phyloP scores from a whole-genome alignment of 1,284 basidiomycete species.

The Volvariella volvacea region DNA sequence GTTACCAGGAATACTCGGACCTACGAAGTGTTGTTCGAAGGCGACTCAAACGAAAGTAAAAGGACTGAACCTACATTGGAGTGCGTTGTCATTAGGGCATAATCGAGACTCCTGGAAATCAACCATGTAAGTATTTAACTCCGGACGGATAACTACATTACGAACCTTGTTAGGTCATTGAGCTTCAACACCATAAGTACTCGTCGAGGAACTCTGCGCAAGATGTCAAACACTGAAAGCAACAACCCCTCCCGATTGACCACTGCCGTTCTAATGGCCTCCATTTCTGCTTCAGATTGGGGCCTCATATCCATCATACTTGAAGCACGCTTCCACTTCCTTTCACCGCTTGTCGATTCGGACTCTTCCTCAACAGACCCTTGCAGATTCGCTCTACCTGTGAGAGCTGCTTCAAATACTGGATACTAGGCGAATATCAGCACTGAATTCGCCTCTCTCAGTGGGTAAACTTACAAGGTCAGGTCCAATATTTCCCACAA shows the following conservation, averaged over 20 bases:
- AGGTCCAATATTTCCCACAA: conserved; percentile 86
- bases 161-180: conserved; percentile 75
- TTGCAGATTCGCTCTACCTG: conserved; percentile 59
- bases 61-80: conserved; percentile 42
- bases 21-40: conserved; percentile 23
- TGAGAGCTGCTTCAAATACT: conserved; percentile 84
- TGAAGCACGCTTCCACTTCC: conserved; percentile 50
- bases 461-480: conserved; percentile 62
- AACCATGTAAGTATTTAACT: neutral
- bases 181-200: conserved; percentile 87
- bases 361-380: conserved; percentile 20
- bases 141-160: conserved; percentile 1
- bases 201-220: conserved; percentile 75
- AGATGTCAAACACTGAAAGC: conserved; percentile 76
- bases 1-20: conserved; percentile 88
- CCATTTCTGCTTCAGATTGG: conserved; percentile 67
- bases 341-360: neutral
- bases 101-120: conserved; percentile 53
- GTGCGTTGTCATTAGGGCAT: conserved; percentile 69
- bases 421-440: conserved; percentile 50
- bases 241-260: conserved; percentile 77
- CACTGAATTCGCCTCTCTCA: conserved; percentile 1
- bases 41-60: conserved; percentile 1
- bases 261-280: conserved; percentile 76
- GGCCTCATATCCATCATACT: conserved; percentile 71